Evolutionary conservation across 1,139 yeast species (phyloP).

Genomic region (Blastobotrys buckinghamii): DNA sequence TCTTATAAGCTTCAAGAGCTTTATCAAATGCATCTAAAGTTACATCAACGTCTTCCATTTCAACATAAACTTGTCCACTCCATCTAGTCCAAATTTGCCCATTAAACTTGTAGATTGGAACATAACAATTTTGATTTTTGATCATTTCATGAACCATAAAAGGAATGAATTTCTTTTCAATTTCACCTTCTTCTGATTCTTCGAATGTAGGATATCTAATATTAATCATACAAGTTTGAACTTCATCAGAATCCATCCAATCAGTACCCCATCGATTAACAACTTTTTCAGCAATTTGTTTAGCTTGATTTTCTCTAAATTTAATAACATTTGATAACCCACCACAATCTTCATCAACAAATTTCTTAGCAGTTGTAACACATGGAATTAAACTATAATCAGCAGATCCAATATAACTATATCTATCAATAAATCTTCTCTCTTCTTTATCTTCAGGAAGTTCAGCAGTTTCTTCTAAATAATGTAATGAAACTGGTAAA

Average conservation of each 20-base stretch:
- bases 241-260: slow-evolving; percentile 17
- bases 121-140: slow-evolving; percentile 39
- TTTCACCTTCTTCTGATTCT: slow-evolving; percentile 12
- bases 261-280: slow-evolving; percentile 31
- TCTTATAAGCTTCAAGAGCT: slow-evolving; percentile 14
- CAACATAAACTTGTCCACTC: slow-evolving; percentile 57
- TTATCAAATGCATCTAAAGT: slow-evolving; percentile 36
- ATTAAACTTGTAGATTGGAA: slow-evolving; percentile 43
- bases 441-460: slow-evolving; percentile 11
- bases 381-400: slow-evolving; percentile 34
- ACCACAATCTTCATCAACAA: slow-evolving; percentile 52
- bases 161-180: slow-evolving; percentile 6
- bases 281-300: slow-evolving; percentile 38
- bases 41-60: slow-evolving; percentile 45
- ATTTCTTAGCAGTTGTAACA: slow-evolving; percentile 44
- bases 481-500: slow-evolving; percentile 45
- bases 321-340: slow-evolving; percentile 50
- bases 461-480: slow-evolving; percentile 13
- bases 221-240: slow-evolving; percentile 44
- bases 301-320: slow-evolving; percentile 45
- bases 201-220: slow-evolving; percentile 39
- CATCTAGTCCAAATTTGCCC: slow-evolving; percentile 45
- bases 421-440: slow-evolving; percentile 27
- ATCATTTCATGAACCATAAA: slow-evolving; percentile 22
- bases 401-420: slow-evolving; percentile 35